phyloP scores from a whole-genome alignment of 2,329 filamentous ascomycete genomes.

The Cladosporium sp. region DNA sequence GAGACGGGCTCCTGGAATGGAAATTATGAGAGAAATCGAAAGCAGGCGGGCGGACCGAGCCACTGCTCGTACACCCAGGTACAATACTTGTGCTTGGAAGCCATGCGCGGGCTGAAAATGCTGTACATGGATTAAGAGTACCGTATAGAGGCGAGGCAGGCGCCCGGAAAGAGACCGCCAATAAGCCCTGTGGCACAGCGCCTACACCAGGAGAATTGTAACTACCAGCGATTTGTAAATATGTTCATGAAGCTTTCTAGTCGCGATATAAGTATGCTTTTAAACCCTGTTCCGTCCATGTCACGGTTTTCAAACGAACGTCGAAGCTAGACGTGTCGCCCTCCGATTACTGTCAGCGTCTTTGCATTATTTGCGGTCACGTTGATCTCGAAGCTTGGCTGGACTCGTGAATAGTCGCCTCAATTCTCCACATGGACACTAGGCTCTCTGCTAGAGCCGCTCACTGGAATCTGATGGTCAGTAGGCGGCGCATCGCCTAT shows the following conservation, averaged over 20 bases:
- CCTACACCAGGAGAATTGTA: neutral
- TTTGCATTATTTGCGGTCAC: neutral
- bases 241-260: neutral
- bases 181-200: neutral
- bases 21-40: neutral
- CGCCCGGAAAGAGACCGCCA: neutral
- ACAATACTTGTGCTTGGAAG: neutral
- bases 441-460: neutral
- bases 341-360: neutral
- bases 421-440: neutral
- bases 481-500: neutral
- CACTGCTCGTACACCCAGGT: neutral
- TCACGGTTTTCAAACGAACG: neutral
- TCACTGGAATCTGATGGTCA: neutral
- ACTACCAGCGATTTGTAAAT: conserved; percentile 10
- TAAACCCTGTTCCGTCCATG: neutral
- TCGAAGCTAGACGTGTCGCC: neutral
- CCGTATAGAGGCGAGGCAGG: neutral
- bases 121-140: neutral
- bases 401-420: neutral
- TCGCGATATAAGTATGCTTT: neutral
- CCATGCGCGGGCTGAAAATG: neutral
- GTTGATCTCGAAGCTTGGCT: neutral
- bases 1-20: neutral
- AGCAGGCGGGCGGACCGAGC: neutral